Evolutionary conservation across 768 basidiomycete species (phyloP).

Genomic region (Mycena leptocephala): DNA sequence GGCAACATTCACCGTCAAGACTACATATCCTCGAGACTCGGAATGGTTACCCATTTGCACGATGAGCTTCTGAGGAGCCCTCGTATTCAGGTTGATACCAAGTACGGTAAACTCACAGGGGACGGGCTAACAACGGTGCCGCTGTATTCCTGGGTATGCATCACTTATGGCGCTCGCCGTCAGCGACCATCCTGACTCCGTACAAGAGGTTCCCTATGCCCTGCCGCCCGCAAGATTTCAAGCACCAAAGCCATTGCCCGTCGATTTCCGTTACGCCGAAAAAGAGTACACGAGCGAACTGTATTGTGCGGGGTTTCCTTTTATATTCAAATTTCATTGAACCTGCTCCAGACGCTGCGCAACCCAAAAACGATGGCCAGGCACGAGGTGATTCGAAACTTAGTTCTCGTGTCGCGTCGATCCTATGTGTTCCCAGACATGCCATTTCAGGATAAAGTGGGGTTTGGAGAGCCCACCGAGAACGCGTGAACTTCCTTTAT

Average conservation of each 20-base stretch:
- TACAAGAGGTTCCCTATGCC: slow-evolving; percentile 81
- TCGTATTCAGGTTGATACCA: slow-evolving; percentile 68
- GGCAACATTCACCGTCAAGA: too few relatives aligned
- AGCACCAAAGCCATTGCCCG: slow-evolving; percentile 73
- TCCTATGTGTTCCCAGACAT: slow-evolving; percentile 50
- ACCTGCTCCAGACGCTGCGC: slow-evolving; percentile 65
- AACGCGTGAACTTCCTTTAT: slow-evolving; percentile 68
- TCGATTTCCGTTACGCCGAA: slow-evolving; percentile 68
- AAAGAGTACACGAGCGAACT: slow-evolving; percentile 77
- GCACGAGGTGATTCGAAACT: slow-evolving; percentile 59
- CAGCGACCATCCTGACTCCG: neutral
- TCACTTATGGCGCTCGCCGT: neutral
- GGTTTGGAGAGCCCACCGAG: slow-evolving; percentile 78
- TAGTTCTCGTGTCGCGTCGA: neutral
- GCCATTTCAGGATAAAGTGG: slow-evolving; percentile 73
- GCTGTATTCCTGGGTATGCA: slow-evolving; percentile 75
- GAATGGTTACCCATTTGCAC: slow-evolving; percentile 62
- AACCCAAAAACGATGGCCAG: slow-evolving; percentile 79
- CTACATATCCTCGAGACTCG: neutral
- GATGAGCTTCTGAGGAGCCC: slow-evolving; percentile 66
- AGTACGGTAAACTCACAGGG: slow-evolving; percentile 73
- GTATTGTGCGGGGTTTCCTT: slow-evolving; percentile 59
- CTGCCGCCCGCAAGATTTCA: slow-evolving; percentile 76
- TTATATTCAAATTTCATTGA: slow-evolving; percentile 12
- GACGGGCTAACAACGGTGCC: slow-evolving; percentile 72